Evolutionary conservation across 2,329 filamentous ascomycete genomes (phyloP).

Genomic region (Colletotrichum sojae): DNA sequence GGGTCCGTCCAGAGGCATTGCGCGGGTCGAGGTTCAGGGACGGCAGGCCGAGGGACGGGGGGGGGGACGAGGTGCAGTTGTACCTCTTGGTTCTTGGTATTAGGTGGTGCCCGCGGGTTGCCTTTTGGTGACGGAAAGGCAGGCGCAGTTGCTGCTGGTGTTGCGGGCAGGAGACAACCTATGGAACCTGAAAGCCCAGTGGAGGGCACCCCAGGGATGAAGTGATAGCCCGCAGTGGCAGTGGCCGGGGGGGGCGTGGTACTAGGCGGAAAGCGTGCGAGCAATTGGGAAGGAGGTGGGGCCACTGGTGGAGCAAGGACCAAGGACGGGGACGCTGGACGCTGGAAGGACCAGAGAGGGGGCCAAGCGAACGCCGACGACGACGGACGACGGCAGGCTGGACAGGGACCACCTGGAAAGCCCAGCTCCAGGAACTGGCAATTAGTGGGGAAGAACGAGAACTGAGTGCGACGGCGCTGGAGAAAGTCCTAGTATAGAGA

Average conservation of each 20-base stretch:
- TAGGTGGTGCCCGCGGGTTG: too few relatives aligned
- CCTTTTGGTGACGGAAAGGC: not conserved
- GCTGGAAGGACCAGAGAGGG: slow-evolving; percentile 20
- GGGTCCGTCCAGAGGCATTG: too few relatives aligned
- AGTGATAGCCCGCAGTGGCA: slow-evolving; percentile 15
- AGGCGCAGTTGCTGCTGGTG: not conserved
- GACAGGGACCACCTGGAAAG: slow-evolving; percentile 21
- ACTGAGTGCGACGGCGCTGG: not conserved
- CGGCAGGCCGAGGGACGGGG: too few relatives aligned
- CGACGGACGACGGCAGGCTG: slow-evolving; percentile 12
- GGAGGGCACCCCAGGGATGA: slow-evolving; percentile 1
- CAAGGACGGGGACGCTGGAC: not conserved
- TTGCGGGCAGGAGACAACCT: slow-evolving; percentile 1
- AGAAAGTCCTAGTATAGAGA: too few relatives aligned
- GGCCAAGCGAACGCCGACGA: slow-evolving; percentile 20
- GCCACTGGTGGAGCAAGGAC: slow-evolving; percentile 27
- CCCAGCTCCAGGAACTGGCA: slow-evolving; percentile 6
- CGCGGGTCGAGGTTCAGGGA: too few relatives aligned
- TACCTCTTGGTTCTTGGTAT: not conserved
- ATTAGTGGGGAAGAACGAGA: slow-evolving; percentile 15
- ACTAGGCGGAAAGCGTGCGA: slow-evolving; percentile 28
- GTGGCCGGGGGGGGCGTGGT: slow-evolving; percentile 21
- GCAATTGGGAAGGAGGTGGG: slow-evolving; percentile 27
- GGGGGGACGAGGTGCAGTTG: slow-evolving; percentile 11
- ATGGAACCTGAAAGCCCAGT: not conserved